Evolutionary conservation across 768 basidiomycete species (phyloP).

Genomic region (Filobasidium floriforme): DNA sequence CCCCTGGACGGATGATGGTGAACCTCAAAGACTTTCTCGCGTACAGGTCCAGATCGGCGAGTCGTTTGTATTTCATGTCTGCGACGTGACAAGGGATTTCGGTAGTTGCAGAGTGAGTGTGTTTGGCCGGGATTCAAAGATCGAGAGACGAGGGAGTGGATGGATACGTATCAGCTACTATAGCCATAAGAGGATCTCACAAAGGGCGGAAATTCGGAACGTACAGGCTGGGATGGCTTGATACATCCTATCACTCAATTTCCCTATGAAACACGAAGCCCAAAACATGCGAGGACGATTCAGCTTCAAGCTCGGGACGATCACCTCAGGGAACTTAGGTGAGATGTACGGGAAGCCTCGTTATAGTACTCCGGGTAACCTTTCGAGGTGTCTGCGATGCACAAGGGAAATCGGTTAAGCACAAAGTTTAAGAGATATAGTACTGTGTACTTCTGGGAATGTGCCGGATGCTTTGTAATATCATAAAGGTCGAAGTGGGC

Average conservation of each 20-base stretch:
- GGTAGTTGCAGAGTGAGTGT: no score
- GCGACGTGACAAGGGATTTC: no score
- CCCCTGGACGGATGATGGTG: constrained; percentile 63
- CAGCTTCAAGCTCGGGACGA: no score
- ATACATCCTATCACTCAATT: constrained; percentile 45
- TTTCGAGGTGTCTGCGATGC: constrained; percentile 19
- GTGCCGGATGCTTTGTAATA: no score
- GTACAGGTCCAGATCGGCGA: constrained; percentile 49
- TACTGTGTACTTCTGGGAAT: no score
- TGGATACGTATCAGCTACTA: no score
- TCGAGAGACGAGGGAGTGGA: no score
- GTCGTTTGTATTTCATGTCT: constrained; percentile 49
- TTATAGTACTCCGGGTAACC: constrained; percentile 33
- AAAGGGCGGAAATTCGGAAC: constrained; percentile 17
- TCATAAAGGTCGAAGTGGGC: no score
- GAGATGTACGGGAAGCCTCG: constrained; percentile 28
- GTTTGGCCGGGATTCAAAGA: no score
- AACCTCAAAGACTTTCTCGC: constrained; percentile 56
- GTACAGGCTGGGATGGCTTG: constrained; percentile 48
- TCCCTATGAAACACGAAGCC: constrained; percentile 17
- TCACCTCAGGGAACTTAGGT: no score
- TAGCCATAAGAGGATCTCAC: no score
- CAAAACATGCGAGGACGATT: no score
- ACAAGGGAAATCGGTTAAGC: background rate
- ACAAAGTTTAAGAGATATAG: constrained; percentile 50